Percentiles rank a stretch among this genome's conserved stretches.
These are phyloP conservation scores for Earliella scabrosa DNA, from an alignment of 1,284 basidiomycete species.

Conservation along the genomic window DNA sequence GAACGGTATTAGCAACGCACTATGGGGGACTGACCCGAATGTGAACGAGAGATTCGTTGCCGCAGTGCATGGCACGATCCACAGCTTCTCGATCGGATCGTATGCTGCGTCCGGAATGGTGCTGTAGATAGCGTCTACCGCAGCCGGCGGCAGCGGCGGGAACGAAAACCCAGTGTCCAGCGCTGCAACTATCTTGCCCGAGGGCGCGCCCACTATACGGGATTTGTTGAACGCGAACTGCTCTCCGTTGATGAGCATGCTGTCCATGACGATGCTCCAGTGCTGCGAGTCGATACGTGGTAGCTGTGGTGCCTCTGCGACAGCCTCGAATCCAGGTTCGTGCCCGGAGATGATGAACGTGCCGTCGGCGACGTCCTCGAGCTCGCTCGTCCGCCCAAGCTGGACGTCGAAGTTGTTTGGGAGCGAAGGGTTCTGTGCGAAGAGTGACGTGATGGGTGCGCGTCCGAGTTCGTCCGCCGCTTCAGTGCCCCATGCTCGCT, in stretches of 20 bases:
- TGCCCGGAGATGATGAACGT: conserved; percentile 36
- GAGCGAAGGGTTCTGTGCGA: conserved; percentile 11
- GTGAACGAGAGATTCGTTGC: conserved; percentile 29
- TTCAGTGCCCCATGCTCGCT: neutral
- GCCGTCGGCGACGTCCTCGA: conserved; percentile 28
- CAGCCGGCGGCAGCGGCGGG: conserved; percentile 29
- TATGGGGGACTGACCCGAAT: conserved; percentile 27
- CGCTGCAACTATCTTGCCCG: conserved; percentile 32
- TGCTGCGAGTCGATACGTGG: conserved; percentile 49
- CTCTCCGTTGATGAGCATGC: conserved; percentile 32
- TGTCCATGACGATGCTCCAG: conserved; percentile 34
- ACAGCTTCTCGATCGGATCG: conserved; percentile 20
- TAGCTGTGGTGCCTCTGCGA: conserved; percentile 30
- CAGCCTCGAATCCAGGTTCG: conserved; percentile 18
- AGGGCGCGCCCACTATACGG: conserved; percentile 23
- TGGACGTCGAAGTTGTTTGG: conserved; percentile 35
- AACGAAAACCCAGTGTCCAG: conserved; percentile 38
- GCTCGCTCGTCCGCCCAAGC: conserved; percentile 32
- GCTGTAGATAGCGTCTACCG: conserved; percentile 36
- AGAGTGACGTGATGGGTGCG: conserved; percentile 14
- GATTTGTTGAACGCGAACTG: conserved; percentile 32
- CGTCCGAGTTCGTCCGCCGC: conserved; percentile 1
- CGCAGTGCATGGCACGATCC: conserved; percentile 31
- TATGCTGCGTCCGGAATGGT: conserved; percentile 29
- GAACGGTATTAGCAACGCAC: neutral